Evolutionary conservation across 2,329 filamentous ascomycete genomes (phyloP).

Genomic region (Diaporthe helianthi): DNA sequence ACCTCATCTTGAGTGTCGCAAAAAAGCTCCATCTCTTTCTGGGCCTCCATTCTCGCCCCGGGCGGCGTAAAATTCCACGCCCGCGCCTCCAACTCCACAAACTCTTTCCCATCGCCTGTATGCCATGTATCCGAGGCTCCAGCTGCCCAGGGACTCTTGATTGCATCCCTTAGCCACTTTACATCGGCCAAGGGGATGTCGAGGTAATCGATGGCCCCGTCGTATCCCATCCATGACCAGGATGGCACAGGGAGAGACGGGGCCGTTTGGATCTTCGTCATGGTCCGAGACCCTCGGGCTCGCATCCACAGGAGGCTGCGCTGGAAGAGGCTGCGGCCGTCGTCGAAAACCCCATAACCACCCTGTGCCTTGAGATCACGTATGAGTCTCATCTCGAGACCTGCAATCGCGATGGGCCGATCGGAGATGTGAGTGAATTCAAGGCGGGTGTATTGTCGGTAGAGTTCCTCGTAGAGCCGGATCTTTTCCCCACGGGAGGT

Average conservation of each 20-base stretch:
- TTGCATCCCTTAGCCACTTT: neutral
- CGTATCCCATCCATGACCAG: conserved; percentile 48
- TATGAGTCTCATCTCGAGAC: conserved; percentile 41
- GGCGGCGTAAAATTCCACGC: neutral
- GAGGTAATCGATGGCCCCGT: conserved; percentile 43
- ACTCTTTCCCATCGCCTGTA: neutral
- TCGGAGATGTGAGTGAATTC: conserved; percentile 37
- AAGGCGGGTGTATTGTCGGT: conserved; percentile 42
- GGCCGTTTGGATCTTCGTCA: conserved; percentile 23
- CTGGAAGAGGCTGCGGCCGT: conserved; percentile 35
- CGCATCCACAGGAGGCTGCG: conserved; percentile 42
- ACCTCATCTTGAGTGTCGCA: neutral
- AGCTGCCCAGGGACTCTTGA: neutral
- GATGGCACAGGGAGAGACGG: conserved; percentile 36
- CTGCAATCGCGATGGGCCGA: conserved; percentile 42
- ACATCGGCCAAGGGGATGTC: conserved; percentile 36
- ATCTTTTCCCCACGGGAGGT: conserved; percentile 36
- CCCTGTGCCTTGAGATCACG: conserved; percentile 37
- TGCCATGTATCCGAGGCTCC: neutral
- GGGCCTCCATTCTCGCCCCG: too few relatives aligned
- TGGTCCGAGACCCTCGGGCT: conserved; percentile 19
- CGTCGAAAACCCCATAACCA: conserved; percentile 43
- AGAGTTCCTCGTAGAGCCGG: conserved; percentile 37
- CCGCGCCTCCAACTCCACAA: neutral
- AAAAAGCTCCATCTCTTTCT: neutral